Conservation (phyloP, 352 stramenopile species). For the Pythium rishiriense region DNA sequence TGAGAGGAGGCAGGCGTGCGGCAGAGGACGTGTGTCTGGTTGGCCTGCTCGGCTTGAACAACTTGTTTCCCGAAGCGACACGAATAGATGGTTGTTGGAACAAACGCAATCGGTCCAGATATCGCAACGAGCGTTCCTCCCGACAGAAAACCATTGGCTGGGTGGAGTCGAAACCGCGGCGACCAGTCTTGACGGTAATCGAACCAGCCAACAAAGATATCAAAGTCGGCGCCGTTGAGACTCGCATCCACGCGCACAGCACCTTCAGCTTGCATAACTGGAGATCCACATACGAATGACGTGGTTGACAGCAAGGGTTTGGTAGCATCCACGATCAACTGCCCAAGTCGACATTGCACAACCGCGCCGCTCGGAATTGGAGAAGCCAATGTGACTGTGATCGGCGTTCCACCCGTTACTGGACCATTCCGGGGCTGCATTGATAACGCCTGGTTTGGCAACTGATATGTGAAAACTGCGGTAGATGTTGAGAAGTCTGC, state of each 20-base stretch:
- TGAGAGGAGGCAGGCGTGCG: conserved; percentile 40
- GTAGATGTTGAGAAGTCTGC: conserved; percentile 36
- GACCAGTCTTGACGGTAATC: conserved; percentile 40
- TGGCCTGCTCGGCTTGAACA: conserved; percentile 48
- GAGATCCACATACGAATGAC: conserved; percentile 18
- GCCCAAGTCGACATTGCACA: conserved; percentile 65
- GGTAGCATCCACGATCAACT: conserved; percentile 31
- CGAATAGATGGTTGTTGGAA: conserved; percentile 30
- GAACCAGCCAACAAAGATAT: conserved; percentile 44
- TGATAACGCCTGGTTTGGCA: conserved; percentile 35
- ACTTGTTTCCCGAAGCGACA: conserved; percentile 56
- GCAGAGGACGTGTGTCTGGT: conserved; percentile 57
- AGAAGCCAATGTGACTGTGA: conserved; percentile 38
- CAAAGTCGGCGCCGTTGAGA: conserved; percentile 56
- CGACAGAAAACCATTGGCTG: conserved; percentile 39
- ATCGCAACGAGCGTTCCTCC: conserved; percentile 65
- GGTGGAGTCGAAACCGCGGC: conserved; percentile 31
- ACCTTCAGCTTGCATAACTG: not conserved
- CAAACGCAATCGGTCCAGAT: conserved; percentile 32
- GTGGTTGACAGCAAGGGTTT: not conserved
- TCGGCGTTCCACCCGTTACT: conserved; percentile 49
- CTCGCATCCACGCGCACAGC: conserved; percentile 39
- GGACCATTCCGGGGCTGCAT: conserved; percentile 51
- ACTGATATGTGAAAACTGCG: conserved; percentile 46
- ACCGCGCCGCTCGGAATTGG: conserved; percentile 19